phyloP scores from a whole-genome alignment of 2,329 filamentous ascomycete genomes.

The Seiridium cupressi region DNA sequence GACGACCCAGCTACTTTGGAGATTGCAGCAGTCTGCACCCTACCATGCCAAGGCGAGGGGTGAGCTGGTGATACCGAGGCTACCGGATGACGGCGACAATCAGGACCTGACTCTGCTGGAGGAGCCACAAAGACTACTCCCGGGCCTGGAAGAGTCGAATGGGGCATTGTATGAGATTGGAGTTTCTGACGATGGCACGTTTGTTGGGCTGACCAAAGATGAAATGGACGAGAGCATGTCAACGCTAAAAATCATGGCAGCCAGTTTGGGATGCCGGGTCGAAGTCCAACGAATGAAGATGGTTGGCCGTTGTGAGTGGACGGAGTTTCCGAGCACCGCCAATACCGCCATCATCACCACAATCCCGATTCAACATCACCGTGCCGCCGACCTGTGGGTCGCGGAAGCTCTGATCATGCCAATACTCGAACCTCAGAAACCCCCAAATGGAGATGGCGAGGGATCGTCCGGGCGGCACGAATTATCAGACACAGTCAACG shows the following conservation, averaged over 20 bases:
- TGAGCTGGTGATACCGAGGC: slow-evolving; percentile 70
- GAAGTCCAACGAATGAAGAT: slow-evolving; percentile 78
- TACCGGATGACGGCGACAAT: slow-evolving; percentile 63
- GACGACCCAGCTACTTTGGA: slow-evolving; percentile 93
- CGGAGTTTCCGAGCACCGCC: slow-evolving; percentile 37
- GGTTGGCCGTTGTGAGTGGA: slow-evolving; percentile 83
- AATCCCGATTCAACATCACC: slow-evolving; percentile 20
- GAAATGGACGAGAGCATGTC: slow-evolving; percentile 89
- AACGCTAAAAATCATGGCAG: slow-evolving; percentile 87
- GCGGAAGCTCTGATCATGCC: slow-evolving; percentile 88
- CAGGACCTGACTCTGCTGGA: slow-evolving; percentile 37
- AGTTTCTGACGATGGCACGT: slow-evolving; percentile 88
- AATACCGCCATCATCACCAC: slow-evolving; percentile 13
- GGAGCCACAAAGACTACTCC: slow-evolving; percentile 57
- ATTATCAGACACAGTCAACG: slow-evolving; percentile 15
- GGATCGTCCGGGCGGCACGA: not conserved
- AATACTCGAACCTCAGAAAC: slow-evolving; percentile 46
- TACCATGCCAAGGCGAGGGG: slow-evolving; percentile 80
- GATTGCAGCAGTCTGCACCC: slow-evolving; percentile 89
- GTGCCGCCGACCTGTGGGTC: slow-evolving; percentile 70
- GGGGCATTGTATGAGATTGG: slow-evolving; percentile 96
- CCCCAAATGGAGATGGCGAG: slow-evolving; percentile 17
- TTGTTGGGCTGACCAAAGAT: slow-evolving; percentile 84
- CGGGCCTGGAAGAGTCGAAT: slow-evolving; percentile 87
- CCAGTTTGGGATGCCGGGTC: slow-evolving; percentile 83